phyloP scores from a whole-genome alignment of 2,329 filamentous ascomycete genomes.

The Colletotrichum tanaceti region DNA sequence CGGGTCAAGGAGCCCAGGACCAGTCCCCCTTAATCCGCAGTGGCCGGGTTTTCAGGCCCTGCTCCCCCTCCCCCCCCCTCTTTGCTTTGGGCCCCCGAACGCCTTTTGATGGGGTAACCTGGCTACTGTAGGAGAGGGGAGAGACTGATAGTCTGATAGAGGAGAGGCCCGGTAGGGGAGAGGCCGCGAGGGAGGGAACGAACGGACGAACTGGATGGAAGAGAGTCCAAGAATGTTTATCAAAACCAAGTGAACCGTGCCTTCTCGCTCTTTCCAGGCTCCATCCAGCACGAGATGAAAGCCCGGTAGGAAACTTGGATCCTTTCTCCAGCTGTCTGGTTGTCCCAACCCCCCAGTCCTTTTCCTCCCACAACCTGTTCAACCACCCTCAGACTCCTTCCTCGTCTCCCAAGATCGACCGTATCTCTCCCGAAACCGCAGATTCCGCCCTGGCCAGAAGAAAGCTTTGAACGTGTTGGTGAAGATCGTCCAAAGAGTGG shows the following conservation, averaged over 20 bases:
- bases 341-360: conserved; percentile 17
- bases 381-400: conserved; percentile 33
- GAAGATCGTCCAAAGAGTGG: neutral
- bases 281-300: neutral
- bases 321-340: conserved; percentile 26
- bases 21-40: conserved; percentile 29
- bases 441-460: neutral
- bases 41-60: conserved; percentile 28
- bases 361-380: conserved; percentile 32
- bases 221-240: conserved; percentile 30
- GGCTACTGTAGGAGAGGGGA: too few species aligned
- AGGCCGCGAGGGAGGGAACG: neutral
- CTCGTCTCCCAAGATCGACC: conserved; percentile 25
- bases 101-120: neutral
- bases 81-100: conserved; percentile 16
- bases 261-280: conserved; percentile 1
- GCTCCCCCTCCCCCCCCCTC: conserved; percentile 12
- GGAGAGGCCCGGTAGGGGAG: too few species aligned
- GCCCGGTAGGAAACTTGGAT: conserved; percentile 23
- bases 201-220: neutral
- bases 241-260: conserved; percentile 34
- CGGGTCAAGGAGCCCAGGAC: conserved; percentile 16
- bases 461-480: conserved; percentile 2
- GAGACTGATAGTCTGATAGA: too few species aligned
- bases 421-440: conserved; percentile 19